Percentiles rank a stretch among this genome's conserved stretches.
Conservation (phyloP, 352 stramenopile genomes). For the Phytopythium delawarense region DNA sequence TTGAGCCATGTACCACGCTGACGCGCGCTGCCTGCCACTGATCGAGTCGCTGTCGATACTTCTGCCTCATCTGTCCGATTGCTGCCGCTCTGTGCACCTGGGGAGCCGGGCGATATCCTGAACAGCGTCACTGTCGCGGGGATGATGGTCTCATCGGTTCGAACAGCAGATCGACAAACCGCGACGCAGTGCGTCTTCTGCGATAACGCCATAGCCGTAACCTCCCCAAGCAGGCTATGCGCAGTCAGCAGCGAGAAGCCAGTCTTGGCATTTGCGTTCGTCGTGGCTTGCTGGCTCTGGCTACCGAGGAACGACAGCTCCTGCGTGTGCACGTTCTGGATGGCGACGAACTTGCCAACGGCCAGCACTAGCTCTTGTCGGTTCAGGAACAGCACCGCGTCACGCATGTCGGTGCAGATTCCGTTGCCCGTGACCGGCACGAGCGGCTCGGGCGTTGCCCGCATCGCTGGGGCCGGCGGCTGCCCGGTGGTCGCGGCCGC, state of each 20-base stretch:
- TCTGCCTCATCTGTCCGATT: slow-evolving; percentile 9
- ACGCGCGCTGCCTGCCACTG: background rate
- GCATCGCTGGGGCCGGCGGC: background rate
- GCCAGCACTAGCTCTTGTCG: slow-evolving; percentile 56
- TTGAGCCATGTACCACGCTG: slow-evolving; percentile 26
- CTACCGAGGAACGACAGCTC: slow-evolving; percentile 47
- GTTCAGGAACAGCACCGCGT: slow-evolving; percentile 50
- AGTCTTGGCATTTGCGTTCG: background rate
- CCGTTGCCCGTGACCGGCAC: slow-evolving; percentile 48
- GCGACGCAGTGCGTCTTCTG: slow-evolving; percentile 46
- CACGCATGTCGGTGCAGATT: slow-evolving; percentile 41
- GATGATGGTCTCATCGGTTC: slow-evolving; percentile 12
- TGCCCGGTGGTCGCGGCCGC: background rate
- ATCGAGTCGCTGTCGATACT: slow-evolving; percentile 1
- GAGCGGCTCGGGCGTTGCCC: slow-evolving; percentile 14
- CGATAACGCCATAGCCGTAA: slow-evolving; percentile 69
- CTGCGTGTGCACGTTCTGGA: slow-evolving; percentile 64
- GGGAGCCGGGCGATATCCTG: slow-evolving; percentile 7
- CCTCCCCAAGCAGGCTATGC: slow-evolving; percentile 34
- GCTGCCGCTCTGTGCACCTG: slow-evolving; percentile 1
- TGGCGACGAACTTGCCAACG: slow-evolving; percentile 58
- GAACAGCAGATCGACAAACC: slow-evolving; percentile 47
- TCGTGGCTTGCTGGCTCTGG: slow-evolving; percentile 11
- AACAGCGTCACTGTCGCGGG: slow-evolving; percentile 38
- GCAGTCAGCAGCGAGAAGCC: slow-evolving; percentile 1